A percentile compares a stretch with the other conserved stretches of the same genome.
Evolutionary conservation across 2,329 filamentous ascomycete genomes (phyloP).

Genomic region (Akanthomyces muscarius): DNA sequence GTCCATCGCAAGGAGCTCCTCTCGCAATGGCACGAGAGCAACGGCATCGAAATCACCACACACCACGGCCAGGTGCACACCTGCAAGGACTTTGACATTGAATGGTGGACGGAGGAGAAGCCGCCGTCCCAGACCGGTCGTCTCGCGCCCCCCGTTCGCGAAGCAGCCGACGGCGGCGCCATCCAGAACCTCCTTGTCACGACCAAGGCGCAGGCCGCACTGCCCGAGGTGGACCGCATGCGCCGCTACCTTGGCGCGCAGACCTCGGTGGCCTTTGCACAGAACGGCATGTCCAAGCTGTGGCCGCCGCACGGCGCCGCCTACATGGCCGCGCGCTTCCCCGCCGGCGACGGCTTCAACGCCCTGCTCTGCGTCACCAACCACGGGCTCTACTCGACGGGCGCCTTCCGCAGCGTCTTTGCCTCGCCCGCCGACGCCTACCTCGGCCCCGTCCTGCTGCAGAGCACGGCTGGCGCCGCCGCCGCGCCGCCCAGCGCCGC

Average conservation of each 20-base stretch:
- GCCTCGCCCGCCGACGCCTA: constrained; percentile 46
- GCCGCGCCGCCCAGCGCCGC: constrained; percentile 18
- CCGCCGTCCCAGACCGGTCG: constrained; percentile 29
- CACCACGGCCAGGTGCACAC: constrained; percentile 30
- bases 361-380: constrained; percentile 67
- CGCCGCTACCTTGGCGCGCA: constrained; percentile 55
- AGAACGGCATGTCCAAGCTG: constrained; percentile 78
- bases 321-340: constrained; percentile 42
- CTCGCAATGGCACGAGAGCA: constrained; percentile 41
- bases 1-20: constrained; percentile 58
- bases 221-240: constrained; percentile 57
- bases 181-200: constrained; percentile 75
- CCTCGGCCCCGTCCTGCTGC: constrained; percentile 43
- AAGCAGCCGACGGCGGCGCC: constrained; percentile 35
- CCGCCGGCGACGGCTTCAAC: constrained; percentile 46
- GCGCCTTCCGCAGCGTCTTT: constrained; percentile 49
- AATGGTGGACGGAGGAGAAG: constrained; percentile 50
- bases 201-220: constrained; percentile 67
- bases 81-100: constrained; percentile 43
- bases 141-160: constrained; percentile 26
- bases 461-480: constrained; percentile 16
- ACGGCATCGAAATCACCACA: constrained; percentile 44
- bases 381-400: constrained; percentile 51
- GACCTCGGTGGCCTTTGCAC: constrained; percentile 77
- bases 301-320: constrained; percentile 49